Evolutionary conservation across 2,329 filamentous ascomycete genomes (phyloP), one percentile per base, ranked within the genome.

Genomic region (Neofusicoccum sp.): DNA sequence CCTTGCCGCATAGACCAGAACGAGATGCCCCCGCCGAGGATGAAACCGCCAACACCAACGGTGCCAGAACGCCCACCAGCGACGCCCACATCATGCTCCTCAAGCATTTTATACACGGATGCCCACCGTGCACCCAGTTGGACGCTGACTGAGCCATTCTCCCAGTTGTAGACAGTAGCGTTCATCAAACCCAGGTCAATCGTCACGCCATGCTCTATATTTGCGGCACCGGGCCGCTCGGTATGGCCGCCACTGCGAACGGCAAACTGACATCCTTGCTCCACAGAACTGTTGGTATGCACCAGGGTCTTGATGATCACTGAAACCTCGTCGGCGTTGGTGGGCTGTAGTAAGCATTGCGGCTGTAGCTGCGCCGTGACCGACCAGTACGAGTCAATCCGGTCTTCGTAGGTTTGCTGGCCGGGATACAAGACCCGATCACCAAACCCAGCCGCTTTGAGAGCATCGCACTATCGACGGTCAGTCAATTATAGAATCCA

Each of bases 131-230:
- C 68, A 9, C 69, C 69, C 3, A 65, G 60, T 3, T 66, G 63
- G 24, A 72, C 62, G 24, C 56, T 63, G 12, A 67, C 67, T 6
- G 60, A 63, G 8, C 62, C 62, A 26, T 66, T 60, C 36, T 69
- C 67, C 3, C n/a, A 36, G 12, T 64, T 63, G 5, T 71, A 58
- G 7, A 54, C 63, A 4, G 71, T 66, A 14, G 65, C 47, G 38
- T 68, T 68, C 59, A 72, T 49, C 34, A 61, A 64, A 14, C 67
- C 64, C 41, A 70, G 44, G 57, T 73, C 69, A 30, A 73, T 65
- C 1, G 68, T 70, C 7, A 71, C 66, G 34, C 68, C 68, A 14
- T 64, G 64, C 1, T 68, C 64, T 24, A 70, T 70, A 28, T 71
- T 71, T 7, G 68, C 67, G 28, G 66, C 61, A 7, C 69, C 69